Base-by-base conservation (phyloP, 2,329 filamentous ascomycete species). In the Aspergillus tubingensis region DNA sequence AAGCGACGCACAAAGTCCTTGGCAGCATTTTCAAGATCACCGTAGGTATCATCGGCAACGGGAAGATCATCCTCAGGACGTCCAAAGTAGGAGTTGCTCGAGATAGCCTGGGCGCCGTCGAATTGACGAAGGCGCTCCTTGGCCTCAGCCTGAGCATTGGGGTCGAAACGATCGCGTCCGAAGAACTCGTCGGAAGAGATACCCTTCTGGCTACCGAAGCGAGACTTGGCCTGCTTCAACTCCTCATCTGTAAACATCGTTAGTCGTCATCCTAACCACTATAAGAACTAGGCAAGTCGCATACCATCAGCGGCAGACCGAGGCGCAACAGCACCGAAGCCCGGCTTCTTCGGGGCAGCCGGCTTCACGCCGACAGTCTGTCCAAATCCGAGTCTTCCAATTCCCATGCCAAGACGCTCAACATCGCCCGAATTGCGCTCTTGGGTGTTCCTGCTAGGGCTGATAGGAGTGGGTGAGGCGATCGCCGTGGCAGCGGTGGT, bases 101-200 rank as follows among this genome's bases (percentile, higher is more conserved):
- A 97, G 76, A 99, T 99, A 66, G 92, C 82, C 1, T 88, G 89
- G 10, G 95, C 93, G 48, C 95, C 92, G 78, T 98, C 94, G 73
- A 99, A 99, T 50, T 92, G 91, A 80, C 92, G 89, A 57, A 99
- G 85, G 43, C 95, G 87, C 23, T 84, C 83, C 81, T 96, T 96
- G 69, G 95, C 94, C 80, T 97, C 94, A 54, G 87, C 83, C 73
- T 95, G 90, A 8, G 89, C 86, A 58, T 83, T 83, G 39, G 93
- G 88, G 74, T 99, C 93, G 77, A 88, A 98, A 58, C 85, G 81
- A 56, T 92, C 91, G 75, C 95, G 94, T 71, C 94, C 92, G 74
- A 99, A 99, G 83, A 96, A 99, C 75, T 99, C 95, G 76, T 99
- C 95, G 0, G 93, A 97, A 0, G 92, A 97, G 68, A 99, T 99